These are phyloP conservation scores for Ogataea degrootiae DNA, from an alignment of 805 yeast species.

Conservation along the genomic window DNA sequence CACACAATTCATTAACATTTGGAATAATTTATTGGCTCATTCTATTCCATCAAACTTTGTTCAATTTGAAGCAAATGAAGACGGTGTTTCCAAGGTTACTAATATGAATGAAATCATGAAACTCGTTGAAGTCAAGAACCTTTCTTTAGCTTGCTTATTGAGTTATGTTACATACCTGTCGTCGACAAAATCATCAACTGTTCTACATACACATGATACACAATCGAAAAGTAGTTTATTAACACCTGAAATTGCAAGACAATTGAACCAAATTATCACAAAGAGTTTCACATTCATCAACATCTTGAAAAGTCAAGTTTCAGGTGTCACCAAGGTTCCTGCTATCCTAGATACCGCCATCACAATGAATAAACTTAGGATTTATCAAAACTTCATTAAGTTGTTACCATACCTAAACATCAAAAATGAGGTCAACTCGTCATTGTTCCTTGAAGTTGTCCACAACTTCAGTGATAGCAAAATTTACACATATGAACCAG, in stretches of 20 bases:
- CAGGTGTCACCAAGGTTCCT: conserved; percentile 10
- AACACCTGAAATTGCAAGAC: conserved; percentile 30
- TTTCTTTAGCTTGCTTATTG: conserved; percentile 53
- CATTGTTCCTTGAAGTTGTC: conserved; percentile 29
- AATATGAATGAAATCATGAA: conserved; percentile 32
- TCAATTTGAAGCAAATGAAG: conserved; percentile 25
- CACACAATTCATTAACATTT: conserved; percentile 54
- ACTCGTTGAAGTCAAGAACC: conserved; percentile 47
- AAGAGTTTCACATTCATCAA: conserved; percentile 29
- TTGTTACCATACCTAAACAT: conserved; percentile 29
- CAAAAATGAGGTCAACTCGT: conserved; percentile 29
- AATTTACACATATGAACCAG: conserved; percentile 11
- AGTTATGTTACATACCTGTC: conserved; percentile 46
- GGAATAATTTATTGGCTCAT: conserved; percentile 57
- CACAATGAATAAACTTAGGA: conserved; percentile 27
- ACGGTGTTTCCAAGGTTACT: conserved; percentile 28
- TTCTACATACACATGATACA: conserved; percentile 25
- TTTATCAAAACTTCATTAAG: conserved; percentile 28
- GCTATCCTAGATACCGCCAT: conserved; percentile 20
- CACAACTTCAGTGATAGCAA: conserved; percentile 27
- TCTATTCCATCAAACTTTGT: conserved; percentile 40
- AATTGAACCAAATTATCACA: conserved; percentile 26
- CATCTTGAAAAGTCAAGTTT: conserved; percentile 21
- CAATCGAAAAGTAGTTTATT: conserved; percentile 20
- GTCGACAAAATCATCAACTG: conserved; percentile 37